A percentile compares a stretch with the other conserved stretches of the same genome.
Evolutionary conservation across 148 eudicot genomes (phyloP).

Genomic region (Bassia scoparia): DNA sequence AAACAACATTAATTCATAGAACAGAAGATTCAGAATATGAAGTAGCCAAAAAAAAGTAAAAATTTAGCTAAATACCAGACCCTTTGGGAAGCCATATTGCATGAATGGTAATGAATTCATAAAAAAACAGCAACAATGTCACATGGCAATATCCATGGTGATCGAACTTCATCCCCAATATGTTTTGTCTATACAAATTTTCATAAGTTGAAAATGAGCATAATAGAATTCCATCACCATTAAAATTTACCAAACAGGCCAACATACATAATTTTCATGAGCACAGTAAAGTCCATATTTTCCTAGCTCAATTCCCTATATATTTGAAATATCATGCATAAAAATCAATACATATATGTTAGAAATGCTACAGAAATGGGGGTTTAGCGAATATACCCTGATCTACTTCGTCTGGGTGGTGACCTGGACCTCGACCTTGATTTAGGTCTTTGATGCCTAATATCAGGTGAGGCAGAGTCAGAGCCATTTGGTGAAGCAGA

Average conservation of each 20-base stretch:
- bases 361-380: background rate
- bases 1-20: slow-evolving; percentile 18
- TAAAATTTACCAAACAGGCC: too few species aligned
- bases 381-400: slow-evolving; percentile 36
- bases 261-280: too few species aligned
- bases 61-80: too few species aligned
- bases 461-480: slow-evolving; percentile 31
- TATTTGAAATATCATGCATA: too few species aligned
- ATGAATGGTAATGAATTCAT: too few species aligned
- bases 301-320: background rate
- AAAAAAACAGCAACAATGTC: too few species aligned
- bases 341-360: slow-evolving; percentile 2
- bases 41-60: background rate
- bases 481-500: slow-evolving; percentile 42
- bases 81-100: too few species aligned
- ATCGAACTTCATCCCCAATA: too few species aligned
- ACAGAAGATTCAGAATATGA: slow-evolving; percentile 2
- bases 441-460: slow-evolving; percentile 30
- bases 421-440: slow-evolving; percentile 37
- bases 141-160: too few species aligned
- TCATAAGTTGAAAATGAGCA: too few species aligned
- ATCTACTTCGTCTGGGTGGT: slow-evolving; percentile 46
- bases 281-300: background rate
- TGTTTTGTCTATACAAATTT: too few species aligned
- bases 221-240: too few species aligned